Evolutionary conservation across 139 green algal genomes (phyloP).

Genomic region (Tetradesmus obliquus): DNA sequence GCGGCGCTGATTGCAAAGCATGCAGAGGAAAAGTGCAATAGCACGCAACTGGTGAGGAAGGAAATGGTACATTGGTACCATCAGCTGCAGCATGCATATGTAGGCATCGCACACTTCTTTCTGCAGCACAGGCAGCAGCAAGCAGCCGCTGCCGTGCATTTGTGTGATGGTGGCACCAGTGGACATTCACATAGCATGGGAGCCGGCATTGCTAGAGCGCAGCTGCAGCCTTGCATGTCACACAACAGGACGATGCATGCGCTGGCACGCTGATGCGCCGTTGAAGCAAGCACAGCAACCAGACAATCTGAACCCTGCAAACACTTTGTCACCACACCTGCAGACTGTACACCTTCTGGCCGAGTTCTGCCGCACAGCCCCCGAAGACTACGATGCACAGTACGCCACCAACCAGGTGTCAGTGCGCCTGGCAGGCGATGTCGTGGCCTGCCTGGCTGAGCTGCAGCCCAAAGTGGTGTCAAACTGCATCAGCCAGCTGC

Average conservation of each 20-base stretch:
- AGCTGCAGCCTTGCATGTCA: neutral
- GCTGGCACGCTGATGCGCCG: neutral
- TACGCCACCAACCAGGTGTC: slow-evolving; percentile 20
- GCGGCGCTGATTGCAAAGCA: slow-evolving; percentile 69
- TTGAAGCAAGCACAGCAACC: neutral
- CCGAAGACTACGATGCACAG: slow-evolving; percentile 43
- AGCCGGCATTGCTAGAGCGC: neutral
- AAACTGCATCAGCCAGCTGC: slow-evolving; percentile 41
- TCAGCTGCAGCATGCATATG: too few species aligned
- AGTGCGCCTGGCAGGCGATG: slow-evolving; percentile 56
- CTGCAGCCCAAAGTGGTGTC: slow-evolving; percentile 49
- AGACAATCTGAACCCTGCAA: neutral
- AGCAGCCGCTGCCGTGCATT: neutral
- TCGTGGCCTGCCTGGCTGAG: slow-evolving; percentile 73
- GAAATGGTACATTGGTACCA: too few species aligned
- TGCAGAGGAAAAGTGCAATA: slow-evolving; percentile 60
- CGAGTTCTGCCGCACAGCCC: slow-evolving; percentile 60
- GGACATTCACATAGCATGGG: neutral
- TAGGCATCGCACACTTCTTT: neutral
- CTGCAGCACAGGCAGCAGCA: neutral
- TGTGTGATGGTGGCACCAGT: neutral
- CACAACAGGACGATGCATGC: neutral
- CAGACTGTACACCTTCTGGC: slow-evolving; percentile 76
- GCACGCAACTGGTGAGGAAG: slow-evolving; percentile 64
- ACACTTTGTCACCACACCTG: neutral